Evolutionary conservation across 352 stramenopile species (phyloP).

Genomic region (Peronospora farinosa): DNA sequence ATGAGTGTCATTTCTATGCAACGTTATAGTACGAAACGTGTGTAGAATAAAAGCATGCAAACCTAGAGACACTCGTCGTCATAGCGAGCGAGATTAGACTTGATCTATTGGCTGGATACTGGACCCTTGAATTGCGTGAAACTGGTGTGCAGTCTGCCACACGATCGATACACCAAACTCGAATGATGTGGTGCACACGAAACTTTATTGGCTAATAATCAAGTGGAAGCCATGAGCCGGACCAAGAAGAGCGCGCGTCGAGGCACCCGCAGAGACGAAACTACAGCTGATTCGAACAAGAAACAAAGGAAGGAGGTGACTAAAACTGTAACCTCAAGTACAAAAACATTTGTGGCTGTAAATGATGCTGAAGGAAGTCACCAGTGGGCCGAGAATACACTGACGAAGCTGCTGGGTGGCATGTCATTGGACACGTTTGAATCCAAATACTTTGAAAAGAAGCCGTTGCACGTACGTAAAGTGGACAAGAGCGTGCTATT

Average conservation of each 20-base stretch:
- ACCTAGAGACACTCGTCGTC: conserved; percentile 17
- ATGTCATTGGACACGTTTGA: conserved; percentile 61
- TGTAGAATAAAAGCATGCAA: background rate
- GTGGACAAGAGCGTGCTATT: conserved; percentile 55
- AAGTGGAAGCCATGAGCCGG: conserved; percentile 35
- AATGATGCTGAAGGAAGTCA: conserved; percentile 15
- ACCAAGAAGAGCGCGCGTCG: conserved; percentile 40
- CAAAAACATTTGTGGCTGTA: background rate
- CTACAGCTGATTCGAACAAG: conserved; percentile 28
- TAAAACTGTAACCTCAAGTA: conserved; percentile 1
- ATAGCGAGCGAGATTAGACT: conserved; percentile 4
- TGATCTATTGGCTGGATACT: background rate
- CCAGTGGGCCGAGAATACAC: conserved; percentile 25
- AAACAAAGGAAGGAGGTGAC: conserved; percentile 28
- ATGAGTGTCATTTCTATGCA: background rate
- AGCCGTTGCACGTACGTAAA: conserved; percentile 61
- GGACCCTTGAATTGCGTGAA: too few species aligned
- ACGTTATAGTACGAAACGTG: background rate
- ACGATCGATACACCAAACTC: conserved; percentile 3
- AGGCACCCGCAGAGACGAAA: conserved; percentile 34
- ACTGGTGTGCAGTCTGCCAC: too few species aligned
- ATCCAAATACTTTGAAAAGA: conserved; percentile 80
- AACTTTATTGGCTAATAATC: background rate
- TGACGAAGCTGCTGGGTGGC: conserved; percentile 53
- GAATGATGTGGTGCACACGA: background rate